These are phyloP conservation scores for Penicillium hesseltinei DNA, from an alignment of 2,329 filamentous ascomycete species.

Conservation along the genomic window DNA sequence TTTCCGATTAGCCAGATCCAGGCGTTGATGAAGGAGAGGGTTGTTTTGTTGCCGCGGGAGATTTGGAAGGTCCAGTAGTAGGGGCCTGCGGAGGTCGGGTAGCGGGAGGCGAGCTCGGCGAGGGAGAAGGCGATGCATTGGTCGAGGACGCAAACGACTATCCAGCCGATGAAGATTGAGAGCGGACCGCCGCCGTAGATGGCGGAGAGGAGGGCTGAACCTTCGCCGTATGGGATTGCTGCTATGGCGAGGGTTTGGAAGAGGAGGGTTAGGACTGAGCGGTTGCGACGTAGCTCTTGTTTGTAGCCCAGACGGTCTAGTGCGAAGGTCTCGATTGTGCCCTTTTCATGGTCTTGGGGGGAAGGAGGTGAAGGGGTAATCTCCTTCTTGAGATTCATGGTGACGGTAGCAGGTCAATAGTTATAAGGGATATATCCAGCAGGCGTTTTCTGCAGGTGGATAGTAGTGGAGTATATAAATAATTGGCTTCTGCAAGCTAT, in stretches of 20 bases:
- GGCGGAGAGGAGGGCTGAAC: constrained; percentile 40
- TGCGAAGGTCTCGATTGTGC: constrained; percentile 27
- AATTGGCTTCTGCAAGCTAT: neutral
- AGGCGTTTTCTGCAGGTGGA: neutral
- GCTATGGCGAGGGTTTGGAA: constrained; percentile 63
- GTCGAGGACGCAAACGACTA: constrained; percentile 53
- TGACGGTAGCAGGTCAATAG: neutral
- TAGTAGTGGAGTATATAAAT: neutral
- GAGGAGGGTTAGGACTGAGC: constrained; percentile 59
- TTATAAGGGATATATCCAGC: neutral
- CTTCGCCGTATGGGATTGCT: constrained; percentile 57
- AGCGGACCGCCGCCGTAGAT: constrained; percentile 51
- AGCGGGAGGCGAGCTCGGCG: constrained; percentile 52
- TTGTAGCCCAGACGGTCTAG: constrained; percentile 56
- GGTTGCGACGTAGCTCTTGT: constrained; percentile 57
- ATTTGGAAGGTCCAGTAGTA: constrained; percentile 58
- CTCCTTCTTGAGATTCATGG: constrained; percentile 1
- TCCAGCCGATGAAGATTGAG: constrained; percentile 58
- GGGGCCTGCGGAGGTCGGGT: constrained; percentile 53
- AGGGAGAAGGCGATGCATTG: constrained; percentile 54
- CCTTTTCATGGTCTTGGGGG: constrained; percentile 15
- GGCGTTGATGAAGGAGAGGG: constrained; percentile 53
- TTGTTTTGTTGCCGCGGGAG: constrained; percentile 41
- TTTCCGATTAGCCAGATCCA: constrained; percentile 56
- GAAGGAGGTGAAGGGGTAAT: neutral